Evolutionary conservation across 1,284 basidiomycete species (phyloP), one percentile per base, ranked within the genome.

Genomic region (Lentinus polychrous): DNA sequence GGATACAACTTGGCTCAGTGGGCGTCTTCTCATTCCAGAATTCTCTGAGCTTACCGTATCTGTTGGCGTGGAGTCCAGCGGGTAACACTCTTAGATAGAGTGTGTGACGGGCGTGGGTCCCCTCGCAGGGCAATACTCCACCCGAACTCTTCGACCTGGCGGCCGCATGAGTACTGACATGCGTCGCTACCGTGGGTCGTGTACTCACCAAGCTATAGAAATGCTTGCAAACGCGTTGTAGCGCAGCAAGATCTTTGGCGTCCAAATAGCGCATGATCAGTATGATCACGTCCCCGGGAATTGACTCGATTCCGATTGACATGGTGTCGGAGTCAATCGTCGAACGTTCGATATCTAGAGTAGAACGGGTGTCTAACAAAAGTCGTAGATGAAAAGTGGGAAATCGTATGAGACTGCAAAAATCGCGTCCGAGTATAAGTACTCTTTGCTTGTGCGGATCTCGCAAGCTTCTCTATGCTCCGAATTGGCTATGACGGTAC

Each of bases 251-350:
- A 43, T 79, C 77, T 12, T 59, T 45, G 17, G 74, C 55, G 49
- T 66, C 59, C 27, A 85, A 67, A 49, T 70, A 59, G 43, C 72
- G 67, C 52, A 84, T 57, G 53, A 85, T 59, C 43, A 77, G 59
- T 45, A 85, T 67, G 52, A 85, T 59, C 48, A 87, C 65, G 61
- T 87, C 85, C 41, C 60, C 63, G 17, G 84, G 81, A 18, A 83
- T 66, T 6, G 64, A 52, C 39, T 61, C 51, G 8, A 46, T 38
- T 20, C 35, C 37, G 11, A 11, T 15, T 11, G 47, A 42, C 40
- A 48, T 43, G 27, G 27, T 27, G 27, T 27, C 27, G 27, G 27
- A 4, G 4, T 27, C 5, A 10, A 27, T n/a, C 27, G 4, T 27
- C 5, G 27, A 27, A 27, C 10, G n/a, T n/a, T n/a, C n/a, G 27